phyloP scores from a whole-genome alignment of 2,329 filamentous ascomycete species.

The Penicillium sp. region DNA sequence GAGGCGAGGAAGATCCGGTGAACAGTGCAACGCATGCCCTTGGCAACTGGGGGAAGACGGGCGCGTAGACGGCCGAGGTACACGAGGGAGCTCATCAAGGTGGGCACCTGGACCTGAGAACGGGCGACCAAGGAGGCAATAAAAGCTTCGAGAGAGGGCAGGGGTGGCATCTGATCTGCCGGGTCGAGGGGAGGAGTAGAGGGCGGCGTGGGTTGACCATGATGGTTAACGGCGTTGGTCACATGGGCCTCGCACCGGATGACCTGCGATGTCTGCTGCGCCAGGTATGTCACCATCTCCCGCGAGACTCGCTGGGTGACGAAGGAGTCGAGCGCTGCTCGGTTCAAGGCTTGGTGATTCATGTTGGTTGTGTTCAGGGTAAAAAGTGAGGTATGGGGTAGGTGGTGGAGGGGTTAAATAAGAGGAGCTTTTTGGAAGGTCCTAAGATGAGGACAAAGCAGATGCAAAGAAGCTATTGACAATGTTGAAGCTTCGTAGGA shows the following conservation, averaged over 20 bases:
- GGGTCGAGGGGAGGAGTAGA: constrained; percentile 52
- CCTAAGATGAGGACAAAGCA: background rate
- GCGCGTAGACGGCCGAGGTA: constrained; percentile 82
- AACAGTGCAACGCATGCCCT: constrained; percentile 91
- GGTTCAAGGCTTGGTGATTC: constrained; percentile 29
- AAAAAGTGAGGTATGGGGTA: background rate
- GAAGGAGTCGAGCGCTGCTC: constrained; percentile 46
- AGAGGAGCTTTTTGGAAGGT: background rate
- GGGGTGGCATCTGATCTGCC: constrained; percentile 37
- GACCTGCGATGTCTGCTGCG: constrained; percentile 44
- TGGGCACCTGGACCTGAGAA: constrained; percentile 95
- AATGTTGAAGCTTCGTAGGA: background rate
- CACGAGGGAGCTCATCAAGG: constrained; percentile 92
- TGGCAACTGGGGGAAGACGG: constrained; percentile 85
- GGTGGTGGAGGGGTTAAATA: background rate
- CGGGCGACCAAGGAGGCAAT: constrained; percentile 85
- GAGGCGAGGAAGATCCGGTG: constrained; percentile 90
- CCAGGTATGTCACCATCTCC: constrained; percentile 47
- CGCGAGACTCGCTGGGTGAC: constrained; percentile 45
- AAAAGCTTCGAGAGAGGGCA: constrained; percentile 84
- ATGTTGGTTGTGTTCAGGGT: constrained; percentile 11
- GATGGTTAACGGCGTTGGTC: constrained; percentile 38
- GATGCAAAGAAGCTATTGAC: background rate
- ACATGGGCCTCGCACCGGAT: constrained; percentile 51
- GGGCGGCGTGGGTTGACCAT: constrained; percentile 56